phyloP scores from a whole-genome alignment of 148 eudicot genomes.

The Rhododendron vialii region DNA sequence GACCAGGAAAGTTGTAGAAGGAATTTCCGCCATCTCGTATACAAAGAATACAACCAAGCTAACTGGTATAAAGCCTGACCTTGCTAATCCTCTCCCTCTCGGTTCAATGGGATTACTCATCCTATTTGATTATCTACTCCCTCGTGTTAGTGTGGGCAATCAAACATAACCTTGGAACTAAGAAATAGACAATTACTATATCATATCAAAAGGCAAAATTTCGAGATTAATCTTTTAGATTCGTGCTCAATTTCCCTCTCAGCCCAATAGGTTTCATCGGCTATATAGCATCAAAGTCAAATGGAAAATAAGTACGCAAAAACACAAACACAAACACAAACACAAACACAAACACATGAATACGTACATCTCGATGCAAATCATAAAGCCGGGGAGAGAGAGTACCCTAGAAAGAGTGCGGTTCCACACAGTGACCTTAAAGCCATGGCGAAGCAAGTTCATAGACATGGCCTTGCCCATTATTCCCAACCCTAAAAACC shows the following conservation, averaged over 20 bases:
- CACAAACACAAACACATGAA: neutral
- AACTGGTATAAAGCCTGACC: neutral
- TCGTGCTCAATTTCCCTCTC: neutral
- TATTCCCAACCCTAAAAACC: conserved; percentile 86
- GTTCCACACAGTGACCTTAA: conserved; percentile 94
- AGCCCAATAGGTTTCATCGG: neutral
- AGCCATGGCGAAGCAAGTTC: conserved; percentile 75
- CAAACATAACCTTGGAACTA: neutral
- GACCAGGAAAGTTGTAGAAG: neutral
- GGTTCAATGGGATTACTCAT: neutral
- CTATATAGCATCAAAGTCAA: neutral
- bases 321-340: neutral
- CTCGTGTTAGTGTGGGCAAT: neutral
- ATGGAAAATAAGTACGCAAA: neutral
- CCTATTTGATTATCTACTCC: neutral
- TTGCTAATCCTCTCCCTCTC: neutral
- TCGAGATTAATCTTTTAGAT: neutral
- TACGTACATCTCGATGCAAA: neutral
- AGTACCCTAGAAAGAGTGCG: conserved; percentile 86
- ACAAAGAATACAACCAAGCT: neutral
- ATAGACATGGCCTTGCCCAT: conserved; percentile 97
- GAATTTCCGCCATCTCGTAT: neutral
- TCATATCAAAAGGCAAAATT: neutral
- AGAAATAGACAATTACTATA: neutral
- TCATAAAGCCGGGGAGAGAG: neutral